Conservation (phyloP, 2,329 filamentous ascomycete genomes). For the Lomentospora prolificans region DNA sequence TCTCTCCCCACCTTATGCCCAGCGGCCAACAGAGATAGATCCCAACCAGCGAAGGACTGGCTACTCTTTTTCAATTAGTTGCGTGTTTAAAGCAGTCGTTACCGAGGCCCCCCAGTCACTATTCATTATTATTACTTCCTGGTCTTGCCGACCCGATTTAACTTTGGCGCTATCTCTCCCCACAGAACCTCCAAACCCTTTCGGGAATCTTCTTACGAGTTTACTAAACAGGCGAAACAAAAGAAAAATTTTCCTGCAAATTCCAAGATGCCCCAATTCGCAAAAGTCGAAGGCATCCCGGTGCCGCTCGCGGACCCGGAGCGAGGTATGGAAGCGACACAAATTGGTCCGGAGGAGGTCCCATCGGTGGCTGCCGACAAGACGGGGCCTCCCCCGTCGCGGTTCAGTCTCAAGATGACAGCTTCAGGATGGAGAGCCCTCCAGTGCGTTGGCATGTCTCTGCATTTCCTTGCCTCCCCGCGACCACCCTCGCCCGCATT, state of each 20-base stretch:
- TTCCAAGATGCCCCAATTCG: background rate
- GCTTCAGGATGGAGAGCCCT: background rate
- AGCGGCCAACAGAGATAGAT: no score
- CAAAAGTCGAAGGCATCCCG: slow-evolving; percentile 5
- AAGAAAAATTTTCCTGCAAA: background rate
- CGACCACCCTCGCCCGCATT: background rate
- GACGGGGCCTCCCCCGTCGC: slow-evolving; percentile 1
- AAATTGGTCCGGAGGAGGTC: background rate
- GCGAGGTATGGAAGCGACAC: background rate
- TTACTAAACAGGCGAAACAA: no score
- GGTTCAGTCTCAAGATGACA: background rate
- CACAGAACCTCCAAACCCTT: no score
- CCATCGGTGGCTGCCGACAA: background rate
- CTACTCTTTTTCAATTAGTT: no score
- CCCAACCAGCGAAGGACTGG: no score
- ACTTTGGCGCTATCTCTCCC: no score
- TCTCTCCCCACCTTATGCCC: no score
- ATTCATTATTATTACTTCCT: no score
- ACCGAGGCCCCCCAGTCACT: no score
- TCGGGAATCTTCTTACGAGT: no score
- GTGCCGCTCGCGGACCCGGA: background rate
- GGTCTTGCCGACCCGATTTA: no score
- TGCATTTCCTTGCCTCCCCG: slow-evolving; percentile 4
- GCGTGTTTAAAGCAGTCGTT: no score
- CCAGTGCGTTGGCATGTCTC: slow-evolving; percentile 3